phyloP scores from a whole-genome alignment of 192 early-diverging fungal species.

The Entrophospora sp. region DNA sequence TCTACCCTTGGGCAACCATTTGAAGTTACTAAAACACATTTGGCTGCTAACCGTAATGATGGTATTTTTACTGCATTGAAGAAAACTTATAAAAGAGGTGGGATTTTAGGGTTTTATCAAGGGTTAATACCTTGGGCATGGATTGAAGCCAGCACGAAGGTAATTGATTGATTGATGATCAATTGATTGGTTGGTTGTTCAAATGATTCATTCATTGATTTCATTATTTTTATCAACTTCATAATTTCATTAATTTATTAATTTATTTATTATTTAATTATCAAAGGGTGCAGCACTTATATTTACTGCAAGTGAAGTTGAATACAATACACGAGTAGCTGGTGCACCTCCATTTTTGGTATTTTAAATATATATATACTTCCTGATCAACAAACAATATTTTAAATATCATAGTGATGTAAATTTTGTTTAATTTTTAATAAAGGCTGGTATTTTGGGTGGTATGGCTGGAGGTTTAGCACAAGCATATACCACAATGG shows the following conservation, averaged over 20 bases:
- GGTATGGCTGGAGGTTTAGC: constrained; percentile 93
- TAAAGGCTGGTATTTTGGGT: constrained; percentile 79
- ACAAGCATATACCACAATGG: constrained; percentile 98
- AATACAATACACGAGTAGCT: constrained; percentile 39
- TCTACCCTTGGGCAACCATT: constrained; percentile 92
- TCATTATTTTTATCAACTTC: neutral
- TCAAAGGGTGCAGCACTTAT: constrained; percentile 44
- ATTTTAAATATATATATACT: neutral
- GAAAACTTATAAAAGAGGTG: constrained; percentile 77
- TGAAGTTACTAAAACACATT: constrained; percentile 92
- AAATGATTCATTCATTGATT: neutral
- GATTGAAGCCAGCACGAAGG: constrained; percentile 53
- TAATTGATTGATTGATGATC: neutral
- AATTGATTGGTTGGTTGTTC: neutral
- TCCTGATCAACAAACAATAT: neutral
- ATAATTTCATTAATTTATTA: neutral
- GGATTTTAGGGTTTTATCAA: constrained; percentile 89
- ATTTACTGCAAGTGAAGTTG: constrained; percentile 54
- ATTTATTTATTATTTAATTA: neutral
- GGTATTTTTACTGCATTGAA: constrained; percentile 59
- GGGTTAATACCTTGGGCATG: constrained; percentile 67
- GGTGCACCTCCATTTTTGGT: constrained; percentile 49
- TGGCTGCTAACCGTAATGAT: constrained; percentile 89
- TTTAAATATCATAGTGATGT: too few relatives aligned
- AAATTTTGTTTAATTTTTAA: constrained; percentile 22